phyloP scores from a whole-genome alignment of 192 early-diverging fungal species.

The Gryganskiella cystojenkinii region DNA sequence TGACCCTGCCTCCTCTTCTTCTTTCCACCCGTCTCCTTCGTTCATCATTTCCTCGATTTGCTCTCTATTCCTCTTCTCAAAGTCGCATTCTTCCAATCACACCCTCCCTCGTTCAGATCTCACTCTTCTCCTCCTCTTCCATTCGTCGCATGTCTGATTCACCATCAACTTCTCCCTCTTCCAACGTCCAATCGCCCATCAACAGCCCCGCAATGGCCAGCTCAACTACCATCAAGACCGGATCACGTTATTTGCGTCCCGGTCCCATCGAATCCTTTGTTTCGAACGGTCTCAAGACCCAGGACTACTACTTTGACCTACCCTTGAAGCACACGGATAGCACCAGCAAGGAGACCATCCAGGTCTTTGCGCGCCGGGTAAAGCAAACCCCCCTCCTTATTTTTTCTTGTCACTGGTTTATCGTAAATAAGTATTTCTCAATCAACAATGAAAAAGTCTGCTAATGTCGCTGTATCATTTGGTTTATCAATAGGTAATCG shows the following conservation, averaged over 20 bases:
- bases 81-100: too few species aligned
- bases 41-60: too few species aligned
- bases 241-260: conserved; percentile 30
- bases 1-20: too few species aligned
- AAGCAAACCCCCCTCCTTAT: background rate
- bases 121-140: too few species aligned
- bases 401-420: background rate
- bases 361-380: conserved; percentile 44
- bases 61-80: too few species aligned
- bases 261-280: conserved; percentile 43
- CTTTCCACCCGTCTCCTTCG: too few species aligned
- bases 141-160: too few species aligned
- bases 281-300: conserved; percentile 42
- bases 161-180: background rate
- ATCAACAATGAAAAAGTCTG: background rate
- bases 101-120: too few species aligned
- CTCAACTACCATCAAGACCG: background rate
- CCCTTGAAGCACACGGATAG: conserved; percentile 34
- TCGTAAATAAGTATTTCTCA: background rate
- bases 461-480: background rate
- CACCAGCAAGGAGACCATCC: conserved; percentile 37
- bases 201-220: background rate
- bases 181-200: background rate
- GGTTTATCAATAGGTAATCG: too few species aligned
- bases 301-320: conserved; percentile 51